Percentiles rank a stretch among this genome's conserved stretches.
phyloP scores from a whole-genome alignment of 345 rosid species.

The Carallia pectinifolia region DNA sequence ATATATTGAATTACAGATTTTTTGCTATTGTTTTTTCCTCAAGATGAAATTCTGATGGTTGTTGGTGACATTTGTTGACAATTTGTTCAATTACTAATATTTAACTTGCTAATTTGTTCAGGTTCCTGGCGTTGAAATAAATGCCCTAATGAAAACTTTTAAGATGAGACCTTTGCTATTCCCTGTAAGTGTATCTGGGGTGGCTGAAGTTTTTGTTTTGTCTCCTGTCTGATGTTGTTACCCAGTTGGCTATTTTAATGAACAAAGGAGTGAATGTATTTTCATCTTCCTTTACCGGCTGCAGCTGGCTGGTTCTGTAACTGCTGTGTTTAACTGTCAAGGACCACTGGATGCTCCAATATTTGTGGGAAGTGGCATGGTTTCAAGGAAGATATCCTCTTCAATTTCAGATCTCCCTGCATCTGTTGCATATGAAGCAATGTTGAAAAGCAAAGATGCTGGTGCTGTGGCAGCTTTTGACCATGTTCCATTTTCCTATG shows the following conservation, averaged over 20 bases:
- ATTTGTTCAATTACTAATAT: constrained; percentile 3
- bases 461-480: constrained; percentile 99
- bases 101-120: constrained; percentile 28
- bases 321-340: constrained; percentile 98
- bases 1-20: neutral
- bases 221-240: too few relatives aligned
- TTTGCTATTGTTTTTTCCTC: constrained; percentile 3
- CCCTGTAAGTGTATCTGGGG: constrained; percentile 54
- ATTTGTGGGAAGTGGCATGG: constrained; percentile 98
- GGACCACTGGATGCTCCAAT: constrained; percentile 94
- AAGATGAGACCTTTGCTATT: constrained; percentile 84
- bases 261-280: neutral
- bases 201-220: neutral
- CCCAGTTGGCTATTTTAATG: neutral
- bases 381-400: constrained; percentile 76
- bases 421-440: constrained; percentile 78
- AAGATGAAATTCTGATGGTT: neutral
- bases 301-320: constrained; percentile 96
- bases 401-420: constrained; percentile 58
- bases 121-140: constrained; percentile 91
- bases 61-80: neutral
- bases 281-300: constrained; percentile 30
- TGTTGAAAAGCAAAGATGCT: constrained; percentile 88
- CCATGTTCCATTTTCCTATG: constrained; percentile 92
- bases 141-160: constrained; percentile 89